Evolutionary conservation across 2,329 filamentous ascomycete genomes (phyloP), one percentile per base, ranked within the genome.

Genomic region (Trichoderma aggressivum): DNA sequence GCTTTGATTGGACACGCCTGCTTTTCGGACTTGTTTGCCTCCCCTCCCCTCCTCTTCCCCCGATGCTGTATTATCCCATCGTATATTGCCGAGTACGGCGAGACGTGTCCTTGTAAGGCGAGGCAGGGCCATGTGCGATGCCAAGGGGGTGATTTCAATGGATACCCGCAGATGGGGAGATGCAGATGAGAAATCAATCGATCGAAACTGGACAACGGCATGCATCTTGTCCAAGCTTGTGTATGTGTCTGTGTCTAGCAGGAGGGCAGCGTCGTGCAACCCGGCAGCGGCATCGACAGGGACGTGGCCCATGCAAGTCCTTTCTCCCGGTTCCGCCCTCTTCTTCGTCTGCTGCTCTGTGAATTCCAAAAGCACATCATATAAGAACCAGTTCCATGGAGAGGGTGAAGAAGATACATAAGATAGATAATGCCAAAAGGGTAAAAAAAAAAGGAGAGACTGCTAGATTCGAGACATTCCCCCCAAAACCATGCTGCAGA

Each of bases 181-280:
- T 30, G 36, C 50, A 68, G n/a, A 60, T 60, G 56, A 43, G 65
- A 66, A 66, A 36, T 18, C 16, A 69, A 69, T 69, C 66, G 66
- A 69, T 69, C 66, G 56, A 36, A 56, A 61, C 21, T 21, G 47
- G n/a, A 21, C 8, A 43, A 16, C 34, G 34, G 36, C 39, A 50
- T 69, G 66, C 36, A 53, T 34, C 24, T 39, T 43, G 24, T 32
- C 18, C 56, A 50, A 53, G 66, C 59, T 53, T 24, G 64, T 67
- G 26, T 68, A 26, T 43, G 56, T 59, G 30, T 28, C 34, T 39
- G 39, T 68, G 56, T 53, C 32, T 50, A 59, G 56, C 56, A 59
- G 56, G 39, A 43, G 18, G 66, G 56, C 56, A 61, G 18, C 39
- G 30, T 47, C 26, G 66, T 69, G 43, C 34, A 53, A 69, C 66